phyloP scores from a whole-genome alignment of 75 land plant genomes.

The Isoetes taiwanensis region DNA sequence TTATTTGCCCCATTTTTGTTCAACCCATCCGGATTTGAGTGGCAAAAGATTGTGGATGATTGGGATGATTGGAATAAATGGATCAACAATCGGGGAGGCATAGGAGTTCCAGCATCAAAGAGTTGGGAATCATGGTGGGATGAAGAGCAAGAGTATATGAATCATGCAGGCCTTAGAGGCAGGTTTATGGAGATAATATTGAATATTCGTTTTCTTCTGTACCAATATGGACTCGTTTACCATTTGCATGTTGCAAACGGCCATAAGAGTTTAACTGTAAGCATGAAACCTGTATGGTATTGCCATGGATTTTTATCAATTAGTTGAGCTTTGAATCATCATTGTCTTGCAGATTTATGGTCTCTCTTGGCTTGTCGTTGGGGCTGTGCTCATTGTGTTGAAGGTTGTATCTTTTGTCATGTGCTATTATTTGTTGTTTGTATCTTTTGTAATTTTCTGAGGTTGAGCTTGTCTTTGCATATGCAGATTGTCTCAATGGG shows the following conservation, averaged over 20 bases:
- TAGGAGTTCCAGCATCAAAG: conserved; percentile 72
- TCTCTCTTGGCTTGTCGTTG: conserved; percentile 3
- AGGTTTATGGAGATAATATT: conserved; percentile 45
- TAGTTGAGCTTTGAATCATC: no score
- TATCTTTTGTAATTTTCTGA: neutral
- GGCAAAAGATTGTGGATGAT: neutral
- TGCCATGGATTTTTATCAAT: no score
- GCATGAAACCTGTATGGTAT: neutral
- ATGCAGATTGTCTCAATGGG: conserved; percentile 5
- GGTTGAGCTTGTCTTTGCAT: neutral
- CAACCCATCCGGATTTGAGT: conserved; percentile 5
- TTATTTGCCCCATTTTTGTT: conserved; percentile 5
- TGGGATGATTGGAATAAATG: conserved; percentile 8
- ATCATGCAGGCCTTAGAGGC: conserved; percentile 51
- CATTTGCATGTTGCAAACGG: conserved; percentile 60
- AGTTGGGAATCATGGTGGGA: conserved; percentile 99
- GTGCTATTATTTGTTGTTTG: neutral
- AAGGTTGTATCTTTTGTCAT: no score
- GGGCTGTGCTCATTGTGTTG: neutral
- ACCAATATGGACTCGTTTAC: conserved; percentile 93
- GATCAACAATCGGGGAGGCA: conserved; percentile 47
- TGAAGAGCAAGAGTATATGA: conserved; percentile 84
- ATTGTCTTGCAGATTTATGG: conserved; percentile 8
- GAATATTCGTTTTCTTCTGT: conserved; percentile 64
- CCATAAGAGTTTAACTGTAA: conserved; percentile 44